Evolutionary conservation across 208 protist species (phyloP).

Genomic region (Leishmania aethiopica): DNA sequence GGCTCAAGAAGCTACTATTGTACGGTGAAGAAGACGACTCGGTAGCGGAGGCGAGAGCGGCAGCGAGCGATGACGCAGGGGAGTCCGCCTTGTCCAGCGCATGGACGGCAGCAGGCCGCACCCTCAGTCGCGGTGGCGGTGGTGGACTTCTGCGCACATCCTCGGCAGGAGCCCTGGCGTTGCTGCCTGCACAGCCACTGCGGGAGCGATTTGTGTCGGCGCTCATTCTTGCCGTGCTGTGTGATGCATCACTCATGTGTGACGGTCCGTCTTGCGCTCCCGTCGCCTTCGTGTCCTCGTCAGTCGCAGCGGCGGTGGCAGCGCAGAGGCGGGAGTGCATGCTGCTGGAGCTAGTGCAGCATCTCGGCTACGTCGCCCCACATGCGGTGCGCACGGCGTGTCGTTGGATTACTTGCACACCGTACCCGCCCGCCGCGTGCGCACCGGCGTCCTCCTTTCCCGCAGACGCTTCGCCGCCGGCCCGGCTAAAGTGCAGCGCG

Average conservation of each 20-base stretch:
- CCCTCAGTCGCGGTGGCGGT: not conserved
- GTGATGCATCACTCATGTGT: conserved; percentile 16
- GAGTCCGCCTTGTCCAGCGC: not conserved
- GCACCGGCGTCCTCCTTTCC: not conserved
- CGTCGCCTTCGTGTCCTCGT: not conserved
- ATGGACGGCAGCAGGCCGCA: not conserved
- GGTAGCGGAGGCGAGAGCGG: not conserved
- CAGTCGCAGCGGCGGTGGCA: not conserved
- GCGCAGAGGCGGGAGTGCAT: conserved; percentile 10
- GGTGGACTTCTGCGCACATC: not conserved
- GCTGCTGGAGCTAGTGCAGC: conserved; percentile 14
- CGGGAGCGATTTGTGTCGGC: conserved; percentile 5
- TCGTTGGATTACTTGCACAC: conserved; percentile 15
- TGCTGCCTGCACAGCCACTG: not conserved
- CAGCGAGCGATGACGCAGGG: not conserved
- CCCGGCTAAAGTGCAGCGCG: not conserved
- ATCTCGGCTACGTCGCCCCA: conserved; percentile 22
- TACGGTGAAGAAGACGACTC: not conserved
- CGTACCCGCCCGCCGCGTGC: conserved; percentile 6
- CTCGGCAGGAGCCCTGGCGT: not conserved
- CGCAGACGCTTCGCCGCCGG: not conserved
- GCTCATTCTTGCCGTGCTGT: conserved; percentile 18
- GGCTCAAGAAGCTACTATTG: not conserved
- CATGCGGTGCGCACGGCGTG: conserved; percentile 16
- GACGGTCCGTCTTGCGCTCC: not conserved